Percentiles rank a stretch among this genome's conserved stretches.
Conservation (phyloP, 176 grass and related monocot species). For the Guadua angustifolia region DNA sequence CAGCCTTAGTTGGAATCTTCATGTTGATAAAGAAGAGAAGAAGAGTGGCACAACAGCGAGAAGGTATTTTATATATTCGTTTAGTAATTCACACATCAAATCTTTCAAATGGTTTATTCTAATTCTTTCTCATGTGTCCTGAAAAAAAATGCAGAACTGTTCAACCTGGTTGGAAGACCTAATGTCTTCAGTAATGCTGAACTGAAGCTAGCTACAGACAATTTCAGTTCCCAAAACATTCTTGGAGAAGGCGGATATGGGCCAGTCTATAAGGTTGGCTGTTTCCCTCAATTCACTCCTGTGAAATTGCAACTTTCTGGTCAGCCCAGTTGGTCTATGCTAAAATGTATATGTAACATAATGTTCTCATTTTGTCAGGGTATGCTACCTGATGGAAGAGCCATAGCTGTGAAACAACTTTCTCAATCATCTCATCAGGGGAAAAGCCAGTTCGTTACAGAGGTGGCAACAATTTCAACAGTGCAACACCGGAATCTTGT, state of each 20-base stretch:
- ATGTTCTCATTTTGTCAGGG: conserved; percentile 39
- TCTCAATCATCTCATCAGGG: conserved; percentile 65
- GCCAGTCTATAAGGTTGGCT: conserved; percentile 48
- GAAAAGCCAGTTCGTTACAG: conserved; percentile 59
- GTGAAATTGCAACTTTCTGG: background rate
- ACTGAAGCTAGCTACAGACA: conserved; percentile 36
- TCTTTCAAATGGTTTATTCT: too few species aligned
- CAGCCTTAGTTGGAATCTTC: conserved; percentile 44
- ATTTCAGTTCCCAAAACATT: conserved; percentile 57
- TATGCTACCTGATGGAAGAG: conserved; percentile 57
- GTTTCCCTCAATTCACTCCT: background rate
- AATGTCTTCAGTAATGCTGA: conserved; percentile 20
- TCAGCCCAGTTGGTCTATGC: background rate
- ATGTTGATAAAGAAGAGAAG: conserved; percentile 51
- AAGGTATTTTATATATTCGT: conserved; percentile 37
- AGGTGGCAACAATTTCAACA: conserved; percentile 51
- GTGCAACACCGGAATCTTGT: conserved; percentile 63
- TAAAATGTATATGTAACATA: background rate
- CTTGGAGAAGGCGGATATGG: conserved; percentile 51
- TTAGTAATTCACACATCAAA: background rate
- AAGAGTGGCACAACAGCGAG: conserved; percentile 25
- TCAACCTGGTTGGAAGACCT: too few species aligned
- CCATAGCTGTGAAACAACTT: conserved; percentile 68
- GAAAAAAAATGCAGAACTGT: too few species aligned
- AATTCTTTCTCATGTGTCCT: too few species aligned